Evolutionary conservation across 495 filamentous ascomycete genomes (phyloP).

Genomic region (Friedmanniomyces endolithicus): DNA sequence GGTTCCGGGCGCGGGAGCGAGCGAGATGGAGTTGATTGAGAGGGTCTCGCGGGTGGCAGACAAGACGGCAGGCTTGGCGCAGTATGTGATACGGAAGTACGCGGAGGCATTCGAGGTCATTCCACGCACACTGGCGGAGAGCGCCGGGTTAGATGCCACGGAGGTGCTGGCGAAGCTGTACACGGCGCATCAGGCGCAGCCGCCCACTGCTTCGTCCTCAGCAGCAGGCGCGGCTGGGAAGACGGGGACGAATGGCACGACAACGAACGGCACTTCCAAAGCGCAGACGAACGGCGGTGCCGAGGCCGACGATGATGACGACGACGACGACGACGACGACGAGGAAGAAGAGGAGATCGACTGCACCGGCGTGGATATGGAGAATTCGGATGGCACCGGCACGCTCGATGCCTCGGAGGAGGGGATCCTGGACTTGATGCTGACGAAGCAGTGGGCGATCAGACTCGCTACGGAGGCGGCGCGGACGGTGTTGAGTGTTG

Average conservation of each 20-base stretch:
- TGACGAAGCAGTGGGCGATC: slow-evolving; percentile 90
- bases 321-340: slow-evolving; percentile 31
- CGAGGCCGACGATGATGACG: slow-evolving; percentile 18
- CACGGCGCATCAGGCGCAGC: slow-evolving; percentile 52
- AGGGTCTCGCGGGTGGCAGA: slow-evolving; percentile 79
- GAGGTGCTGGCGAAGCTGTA: slow-evolving; percentile 86
- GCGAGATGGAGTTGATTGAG: slow-evolving; percentile 90
- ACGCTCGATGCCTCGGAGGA: slow-evolving; percentile 79
- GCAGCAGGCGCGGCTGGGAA: not conserved
- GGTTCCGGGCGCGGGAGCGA: slow-evolving; percentile 88
- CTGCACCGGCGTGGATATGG: slow-evolving; percentile 87
- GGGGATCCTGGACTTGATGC: slow-evolving; percentile 83
- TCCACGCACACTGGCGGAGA: slow-evolving; percentile 84
- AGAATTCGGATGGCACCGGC: slow-evolving; percentile 67
- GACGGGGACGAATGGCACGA: not conserved
- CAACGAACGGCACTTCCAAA: slow-evolving; percentile 1
- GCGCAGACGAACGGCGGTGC: not conserved
- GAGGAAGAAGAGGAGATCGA: slow-evolving; percentile 59
- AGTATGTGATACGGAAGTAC: slow-evolving; percentile 94
- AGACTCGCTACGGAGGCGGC: slow-evolving; percentile 90
- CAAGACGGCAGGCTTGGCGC: slow-evolving; percentile 78
- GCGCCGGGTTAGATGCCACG: slow-evolving; percentile 87
- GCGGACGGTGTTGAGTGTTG: slow-evolving; percentile 86
- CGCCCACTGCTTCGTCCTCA: slow-evolving; percentile 34
- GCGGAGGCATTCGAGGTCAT: slow-evolving; percentile 97